These are phyloP conservation scores for Aspergillus coremiiformis DNA, from an alignment of 495 filamentous ascomycete species.

Conservation along the genomic window DNA sequence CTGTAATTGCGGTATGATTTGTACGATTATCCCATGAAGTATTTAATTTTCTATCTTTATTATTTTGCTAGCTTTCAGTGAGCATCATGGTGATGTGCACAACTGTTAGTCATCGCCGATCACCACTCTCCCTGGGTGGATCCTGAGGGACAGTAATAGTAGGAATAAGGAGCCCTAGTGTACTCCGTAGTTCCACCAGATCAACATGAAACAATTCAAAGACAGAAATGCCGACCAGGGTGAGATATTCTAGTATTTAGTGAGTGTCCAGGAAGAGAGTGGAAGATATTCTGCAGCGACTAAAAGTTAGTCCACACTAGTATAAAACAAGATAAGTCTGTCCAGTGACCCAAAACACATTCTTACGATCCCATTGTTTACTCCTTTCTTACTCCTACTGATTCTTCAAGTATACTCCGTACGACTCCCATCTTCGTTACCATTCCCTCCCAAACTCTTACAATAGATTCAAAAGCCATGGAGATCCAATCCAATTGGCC, in stretches of 20 bases:
- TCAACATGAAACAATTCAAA: background rate
- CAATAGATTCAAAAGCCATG: no score
- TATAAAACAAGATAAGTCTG: background rate
- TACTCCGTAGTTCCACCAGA: no score
- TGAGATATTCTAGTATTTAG: no score
- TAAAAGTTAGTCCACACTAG: background rate
- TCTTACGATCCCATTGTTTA: no score
- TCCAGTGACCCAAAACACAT: background rate
- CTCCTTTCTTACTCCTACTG: no score
- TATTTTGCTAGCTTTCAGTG: background rate
- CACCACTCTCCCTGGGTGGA: background rate
- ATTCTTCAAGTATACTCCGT: no score
- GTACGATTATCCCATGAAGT: background rate
- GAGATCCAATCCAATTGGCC: background rate
- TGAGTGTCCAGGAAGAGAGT: background rate
- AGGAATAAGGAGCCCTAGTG: no score
- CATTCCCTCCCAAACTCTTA: no score
- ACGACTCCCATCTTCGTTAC: no score
- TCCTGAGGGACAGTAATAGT: no score
- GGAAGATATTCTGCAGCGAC: background rate
- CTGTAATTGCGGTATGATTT: constrained; percentile 43
- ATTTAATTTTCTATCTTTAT: background rate
- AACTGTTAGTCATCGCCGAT: background rate
- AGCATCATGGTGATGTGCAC: background rate
- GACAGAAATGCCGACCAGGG: background rate